Evolutionary conservation across 164 flowering plant genomes (phyloP).

Genomic region (Vitis rupestris): DNA sequence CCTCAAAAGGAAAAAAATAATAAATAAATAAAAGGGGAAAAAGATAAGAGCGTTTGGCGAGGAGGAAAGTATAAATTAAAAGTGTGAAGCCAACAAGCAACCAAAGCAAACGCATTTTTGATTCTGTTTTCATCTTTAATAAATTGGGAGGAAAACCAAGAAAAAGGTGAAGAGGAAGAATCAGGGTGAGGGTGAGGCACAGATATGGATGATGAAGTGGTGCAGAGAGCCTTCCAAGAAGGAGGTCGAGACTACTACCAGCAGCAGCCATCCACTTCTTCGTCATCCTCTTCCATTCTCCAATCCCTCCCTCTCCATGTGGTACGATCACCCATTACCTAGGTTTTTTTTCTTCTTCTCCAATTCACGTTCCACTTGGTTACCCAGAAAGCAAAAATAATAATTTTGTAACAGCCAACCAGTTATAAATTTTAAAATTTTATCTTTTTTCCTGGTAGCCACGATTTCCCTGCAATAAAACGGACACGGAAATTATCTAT

Average conservation of each 20-base stretch:
- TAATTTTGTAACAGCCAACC: too few relatives aligned
- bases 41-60: not conserved
- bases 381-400: too few relatives aligned
- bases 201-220: constrained; percentile 82
- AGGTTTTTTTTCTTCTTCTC: not conserved
- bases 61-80: too few relatives aligned
- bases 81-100: too few relatives aligned
- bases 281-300: constrained; percentile 79
- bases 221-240: constrained; percentile 85
- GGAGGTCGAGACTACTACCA: constrained; percentile 84
- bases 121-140: too few relatives aligned
- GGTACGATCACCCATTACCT: constrained; percentile 30
- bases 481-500: too few relatives aligned
- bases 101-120: too few relatives aligned
- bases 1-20: not conserved
- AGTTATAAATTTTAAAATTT: too few relatives aligned
- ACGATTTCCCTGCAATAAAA: too few relatives aligned
- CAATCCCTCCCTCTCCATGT: constrained; percentile 97
- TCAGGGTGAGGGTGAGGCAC: not conserved
- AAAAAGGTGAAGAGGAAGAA: not conserved
- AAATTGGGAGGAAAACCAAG: not conserved
- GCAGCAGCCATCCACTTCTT: constrained; percentile 64
- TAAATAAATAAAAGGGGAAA: not conserved
- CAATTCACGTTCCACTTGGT: not conserved
- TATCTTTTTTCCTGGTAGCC: too few relatives aligned